Conservation (phyloP, 371 early-diverging fungal genomes). For the Rhizopus arrhizus region DNA sequence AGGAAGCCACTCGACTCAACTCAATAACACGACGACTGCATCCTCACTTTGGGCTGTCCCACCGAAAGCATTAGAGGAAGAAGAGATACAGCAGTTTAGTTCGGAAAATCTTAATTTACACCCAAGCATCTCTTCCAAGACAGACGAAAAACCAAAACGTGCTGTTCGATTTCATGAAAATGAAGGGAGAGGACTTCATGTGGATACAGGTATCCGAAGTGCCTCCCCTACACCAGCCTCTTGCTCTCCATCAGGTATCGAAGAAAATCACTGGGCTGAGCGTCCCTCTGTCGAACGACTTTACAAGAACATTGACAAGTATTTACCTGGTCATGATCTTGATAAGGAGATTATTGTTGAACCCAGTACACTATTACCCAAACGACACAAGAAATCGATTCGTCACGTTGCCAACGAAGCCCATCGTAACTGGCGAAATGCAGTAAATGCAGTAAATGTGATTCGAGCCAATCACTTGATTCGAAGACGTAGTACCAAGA, state of each 20-base stretch:
- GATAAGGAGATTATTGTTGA: constrained; percentile 76
- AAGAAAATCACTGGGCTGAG: constrained; percentile 61
- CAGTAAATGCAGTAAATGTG: constrained; percentile 35
- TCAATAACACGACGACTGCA: not conserved
- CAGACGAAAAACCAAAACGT: not conserved
- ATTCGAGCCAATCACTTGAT: constrained; percentile 35
- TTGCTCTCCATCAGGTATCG: constrained; percentile 3
- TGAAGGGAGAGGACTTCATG: not conserved
- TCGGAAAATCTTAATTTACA: constrained; percentile 28
- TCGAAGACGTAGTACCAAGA: constrained; percentile 62
- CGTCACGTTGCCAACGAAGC: constrained; percentile 61
- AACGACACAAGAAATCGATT: constrained; percentile 61
- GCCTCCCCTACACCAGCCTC: constrained; percentile 14
- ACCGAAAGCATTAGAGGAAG: too few relatives aligned
- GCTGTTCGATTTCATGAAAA: not conserved
- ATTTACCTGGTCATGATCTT: constrained; percentile 79
- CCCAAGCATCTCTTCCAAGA: constrained; percentile 28
- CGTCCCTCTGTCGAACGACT: constrained; percentile 76
- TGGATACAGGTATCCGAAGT: not conserved
- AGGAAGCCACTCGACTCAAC: too few relatives aligned
- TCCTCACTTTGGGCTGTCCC: not conserved
- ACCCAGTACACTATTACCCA: constrained; percentile 20
- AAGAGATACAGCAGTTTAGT: constrained; percentile 13
- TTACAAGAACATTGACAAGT: constrained; percentile 74
- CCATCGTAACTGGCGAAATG: constrained; percentile 45